These are phyloP conservation scores for Xylaria venustula DNA, from an alignment of 495 filamentous ascomycete species.

Conservation along the genomic window DNA sequence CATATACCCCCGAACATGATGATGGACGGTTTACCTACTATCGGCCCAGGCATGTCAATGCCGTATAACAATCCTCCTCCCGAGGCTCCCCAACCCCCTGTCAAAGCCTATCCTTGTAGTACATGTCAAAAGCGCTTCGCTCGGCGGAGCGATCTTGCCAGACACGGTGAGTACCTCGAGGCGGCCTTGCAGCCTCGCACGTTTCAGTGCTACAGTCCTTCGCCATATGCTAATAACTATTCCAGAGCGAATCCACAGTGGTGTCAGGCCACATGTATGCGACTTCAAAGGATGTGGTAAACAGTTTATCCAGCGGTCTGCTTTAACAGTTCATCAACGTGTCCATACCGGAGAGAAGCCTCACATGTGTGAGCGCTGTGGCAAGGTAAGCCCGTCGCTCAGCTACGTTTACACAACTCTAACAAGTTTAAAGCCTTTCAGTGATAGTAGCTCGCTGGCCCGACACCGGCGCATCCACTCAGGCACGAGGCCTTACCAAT, in stretches of 20 bases:
- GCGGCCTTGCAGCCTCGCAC: not conserved
- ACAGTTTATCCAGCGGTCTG: conserved; percentile 97
- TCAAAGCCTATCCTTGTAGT: conserved; percentile 86
- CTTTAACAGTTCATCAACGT: conserved; percentile 89
- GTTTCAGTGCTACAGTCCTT: not conserved
- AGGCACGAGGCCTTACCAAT: conserved; percentile 95
- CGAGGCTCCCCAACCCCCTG: conserved; percentile 26
- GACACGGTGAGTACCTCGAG: conserved; percentile 70
- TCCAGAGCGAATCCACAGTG: conserved; percentile 91
- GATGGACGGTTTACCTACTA: conserved; percentile 29
- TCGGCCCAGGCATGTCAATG: conserved; percentile 35
- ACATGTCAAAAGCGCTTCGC: conserved; percentile 92
- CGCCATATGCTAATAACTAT: conserved; percentile 28
- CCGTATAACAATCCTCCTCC: conserved; percentile 33
- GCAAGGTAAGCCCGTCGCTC: conserved; percentile 66
- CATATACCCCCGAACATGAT: conserved; percentile 50
- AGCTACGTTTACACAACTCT: conserved; percentile 19
- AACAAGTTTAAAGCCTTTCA: conserved; percentile 73
- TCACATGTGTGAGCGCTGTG: conserved; percentile 94
- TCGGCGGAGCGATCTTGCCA: conserved; percentile 86
- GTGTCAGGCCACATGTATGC: conserved; percentile 88
- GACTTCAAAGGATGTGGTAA: conserved; percentile 88
- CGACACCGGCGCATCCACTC: conserved; percentile 94
- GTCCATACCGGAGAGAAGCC: conserved; percentile 98
- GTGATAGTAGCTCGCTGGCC: conserved; percentile 93